These are phyloP conservation scores for Paracoccidioides brasiliensis DNA, from an alignment of 2,329 filamentous ascomycete genomes.

Conservation along the genomic window DNA sequence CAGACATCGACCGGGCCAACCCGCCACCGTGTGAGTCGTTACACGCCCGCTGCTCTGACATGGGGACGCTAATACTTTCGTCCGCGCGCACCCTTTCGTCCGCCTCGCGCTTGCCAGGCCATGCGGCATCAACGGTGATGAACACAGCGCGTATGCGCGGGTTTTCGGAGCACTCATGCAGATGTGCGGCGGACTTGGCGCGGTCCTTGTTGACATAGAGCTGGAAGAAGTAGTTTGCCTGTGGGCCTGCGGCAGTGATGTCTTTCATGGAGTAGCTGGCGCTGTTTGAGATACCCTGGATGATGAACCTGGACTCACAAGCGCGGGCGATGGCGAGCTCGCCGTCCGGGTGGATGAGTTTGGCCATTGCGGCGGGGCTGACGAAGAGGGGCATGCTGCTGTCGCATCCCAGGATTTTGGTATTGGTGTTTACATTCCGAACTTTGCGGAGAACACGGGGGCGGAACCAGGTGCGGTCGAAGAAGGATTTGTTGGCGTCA, in stretches of 20 bases:
- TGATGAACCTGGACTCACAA: conserved; percentile 38
- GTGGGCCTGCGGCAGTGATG: conserved; percentile 34
- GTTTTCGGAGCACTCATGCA: conserved; percentile 30
- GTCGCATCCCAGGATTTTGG: conserved; percentile 42
- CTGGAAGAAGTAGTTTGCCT: conserved; percentile 40
- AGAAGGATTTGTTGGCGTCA: conserved; percentile 41
- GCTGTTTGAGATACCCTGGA: conserved; percentile 50
- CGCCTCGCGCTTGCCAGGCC: conserved; percentile 42
- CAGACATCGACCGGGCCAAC: conserved; percentile 39
- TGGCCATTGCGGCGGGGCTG: conserved; percentile 52
- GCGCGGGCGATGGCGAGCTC: conserved; percentile 46
- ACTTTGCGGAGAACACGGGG: conserved; percentile 48
- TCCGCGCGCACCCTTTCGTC: conserved; percentile 42
- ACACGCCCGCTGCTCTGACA: conserved; percentile 32
- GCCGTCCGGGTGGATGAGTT: conserved; percentile 50
- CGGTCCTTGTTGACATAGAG: conserved; percentile 43
- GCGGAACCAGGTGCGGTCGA: conserved; percentile 44
- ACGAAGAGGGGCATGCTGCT: conserved; percentile 49
- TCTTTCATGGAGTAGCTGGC: conserved; percentile 47
- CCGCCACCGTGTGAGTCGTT: conserved; percentile 43
- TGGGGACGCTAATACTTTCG: conserved; percentile 29
- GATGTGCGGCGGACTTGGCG: conserved; percentile 35
- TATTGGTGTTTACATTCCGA: conserved; percentile 36
- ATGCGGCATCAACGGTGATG: conserved; percentile 45
- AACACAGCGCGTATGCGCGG: conserved; percentile 35